Evolutionary conservation across 768 basidiomycete species (phyloP).

Genomic region (Pisolithus marmoratus): DNA sequence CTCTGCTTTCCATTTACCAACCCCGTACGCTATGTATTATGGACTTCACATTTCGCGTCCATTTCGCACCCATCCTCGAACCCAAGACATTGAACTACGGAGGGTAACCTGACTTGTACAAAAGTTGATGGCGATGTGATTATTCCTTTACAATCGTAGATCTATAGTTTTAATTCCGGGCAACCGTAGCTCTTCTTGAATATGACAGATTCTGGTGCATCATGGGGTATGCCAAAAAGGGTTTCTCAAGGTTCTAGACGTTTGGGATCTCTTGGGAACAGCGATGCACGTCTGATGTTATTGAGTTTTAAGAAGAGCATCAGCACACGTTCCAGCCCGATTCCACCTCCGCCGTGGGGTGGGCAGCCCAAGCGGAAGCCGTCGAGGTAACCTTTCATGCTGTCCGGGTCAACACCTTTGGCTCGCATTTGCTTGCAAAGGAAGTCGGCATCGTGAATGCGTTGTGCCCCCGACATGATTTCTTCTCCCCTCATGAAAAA

Average conservation of each 20-base stretch:
- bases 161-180: slow-evolving; percentile 7
- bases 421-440: slow-evolving; percentile 79
- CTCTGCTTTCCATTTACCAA: slow-evolving; percentile 21
- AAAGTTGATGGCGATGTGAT: neutral
- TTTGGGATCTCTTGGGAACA: slow-evolving; percentile 98
- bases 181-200: neutral
- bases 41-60: slow-evolving; percentile 16
- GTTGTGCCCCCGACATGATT: slow-evolving; percentile 96
- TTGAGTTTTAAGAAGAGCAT: slow-evolving; percentile 97
- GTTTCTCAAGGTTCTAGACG: slow-evolving; percentile 70
- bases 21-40: slow-evolving; percentile 14
- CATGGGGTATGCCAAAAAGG: neutral
- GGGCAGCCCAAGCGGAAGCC: slow-evolving; percentile 93
- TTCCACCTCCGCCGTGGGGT: slow-evolving; percentile 96
- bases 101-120: neutral
- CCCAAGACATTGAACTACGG: neutral
- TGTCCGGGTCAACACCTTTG: slow-evolving; percentile 85
- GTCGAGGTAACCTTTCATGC: slow-evolving; percentile 90
- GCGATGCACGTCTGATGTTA: slow-evolving; percentile 86
- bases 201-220: neutral
- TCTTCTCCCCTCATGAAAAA: slow-evolving; percentile 99
- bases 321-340: slow-evolving; percentile 90
- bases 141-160: slow-evolving; percentile 14
- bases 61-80: slow-evolving; percentile 15
- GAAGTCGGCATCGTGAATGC: slow-evolving; percentile 85